Base-by-base conservation (phyloP, 2,329 filamentous ascomycete genomes). In the Penicillium sp. region DNA sequence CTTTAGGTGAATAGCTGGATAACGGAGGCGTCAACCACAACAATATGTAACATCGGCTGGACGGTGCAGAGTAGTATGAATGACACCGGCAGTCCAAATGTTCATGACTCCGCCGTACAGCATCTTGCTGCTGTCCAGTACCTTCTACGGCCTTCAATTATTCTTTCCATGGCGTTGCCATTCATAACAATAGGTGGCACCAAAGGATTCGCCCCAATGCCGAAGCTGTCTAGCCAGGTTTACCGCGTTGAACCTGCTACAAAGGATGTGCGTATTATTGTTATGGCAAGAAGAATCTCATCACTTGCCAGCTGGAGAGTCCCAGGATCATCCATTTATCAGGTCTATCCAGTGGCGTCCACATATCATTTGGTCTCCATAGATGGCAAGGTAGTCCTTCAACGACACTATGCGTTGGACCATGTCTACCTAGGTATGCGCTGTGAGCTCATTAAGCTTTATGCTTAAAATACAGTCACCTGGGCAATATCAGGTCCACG, bases 201-300 rank as follows among this genome's bases (percentile, higher is more conserved):
- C 67, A 70, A 51, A 62, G 57, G 4, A 56, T 68, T 34, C 63
- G 67, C 0, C 66, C 67, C 1, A 42, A 57, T 24, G 28, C 68
- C 69, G 1, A 55, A 63, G 40, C 52, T 72, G 26, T 26, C 69
- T 5, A 62, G 53, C 6, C 65, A 70, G 38, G 64, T 70, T 4
- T 75, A 71, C 43, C 66, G 70, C 1, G 73, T 66, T 57, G 58
- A 68, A 19, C 71, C 71, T 1, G 57, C 49, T 6, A 72, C 64
- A 0, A 64, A 66, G 15, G 62, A 62, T n/a, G 61, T 69, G 12
- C 64, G 63, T 21, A 60, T 67, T 26, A 61, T 73, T 42, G 70
- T 35, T 21, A 13, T 35, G 10, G 19, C 33, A 35, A 21, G 17
- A 35, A 35, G 17, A 6, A 3, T 21, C 3, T 3, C 33, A 6